Base-by-base conservation (phyloP, 371 early-diverging fungal species). In the Lichtheimia corymbifera region DNA sequence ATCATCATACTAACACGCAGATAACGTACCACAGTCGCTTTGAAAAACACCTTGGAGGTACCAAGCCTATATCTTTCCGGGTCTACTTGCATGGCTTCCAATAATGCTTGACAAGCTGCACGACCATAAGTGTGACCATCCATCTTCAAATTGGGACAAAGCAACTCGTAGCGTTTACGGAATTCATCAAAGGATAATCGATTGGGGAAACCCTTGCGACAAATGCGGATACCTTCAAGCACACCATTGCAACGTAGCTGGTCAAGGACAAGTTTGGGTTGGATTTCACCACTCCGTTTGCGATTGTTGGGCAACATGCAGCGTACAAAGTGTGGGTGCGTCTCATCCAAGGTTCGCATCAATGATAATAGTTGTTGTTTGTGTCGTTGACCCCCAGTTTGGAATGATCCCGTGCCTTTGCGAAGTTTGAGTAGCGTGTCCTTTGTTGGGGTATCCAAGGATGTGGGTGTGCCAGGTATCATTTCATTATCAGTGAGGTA, bases 161-260 rank as follows among this genome's bases (percentile, higher is more conserved):
- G 76, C 27, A 99, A 81, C 72, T 95, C 95, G 71, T 99, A 99
- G 42, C 99, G 90, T 62, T 93, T 90, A 15, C 93, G 80, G 85
- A 99, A 99, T 68, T 99, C 99, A 35, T 89, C 83, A 81, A 98
- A 99, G 2, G 88, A 66, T 4, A 99, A 79, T 35, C 99, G 83
- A 65, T 96, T 96, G 12, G 99, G 99, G 83, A 93, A 99, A 4
- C 99, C 99, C 55, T 93, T 94, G 49, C 99, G 87, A 61, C 96
- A 95, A 59, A 99, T 99, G 56, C 99, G 91, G 62, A 99, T 99
- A 25, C 99, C 99, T 79, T 99, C 99, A 17, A 99, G 80, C 5
- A 99, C 99, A 82, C 99, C 99, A 71, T 99, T 99, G 82, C 99
- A 99, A 15, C 96, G 85, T 43, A 99, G 80, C 73, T 99, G 99